These are phyloP conservation scores for Cicer bijugum DNA, from an alignment of 306 rosid species.

Conservation along the genomic window DNA sequence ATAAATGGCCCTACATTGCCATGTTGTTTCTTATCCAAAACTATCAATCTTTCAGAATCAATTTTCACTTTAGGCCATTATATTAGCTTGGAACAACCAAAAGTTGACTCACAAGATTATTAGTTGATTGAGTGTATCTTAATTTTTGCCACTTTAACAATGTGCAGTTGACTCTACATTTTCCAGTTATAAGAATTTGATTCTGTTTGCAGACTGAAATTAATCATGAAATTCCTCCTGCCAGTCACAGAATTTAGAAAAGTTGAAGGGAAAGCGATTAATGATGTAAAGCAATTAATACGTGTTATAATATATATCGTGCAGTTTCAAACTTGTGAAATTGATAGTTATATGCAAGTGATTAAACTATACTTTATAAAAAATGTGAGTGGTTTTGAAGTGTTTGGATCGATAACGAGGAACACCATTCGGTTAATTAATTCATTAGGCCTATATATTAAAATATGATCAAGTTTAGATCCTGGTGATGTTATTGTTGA, in stretches of 20 bases:
- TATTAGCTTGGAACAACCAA: not conserved
- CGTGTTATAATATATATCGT: not conserved
- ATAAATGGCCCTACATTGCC: conserved; percentile 25
- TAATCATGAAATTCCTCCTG: conserved; percentile 8
- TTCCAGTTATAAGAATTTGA: conserved; percentile 31
- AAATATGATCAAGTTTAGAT: no score
- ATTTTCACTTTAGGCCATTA: conserved; percentile 6
- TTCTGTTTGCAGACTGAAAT: conserved; percentile 1
- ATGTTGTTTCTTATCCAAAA: conserved; percentile 31
- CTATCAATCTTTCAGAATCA: conserved; percentile 27
- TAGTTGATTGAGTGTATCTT: conserved; percentile 4
- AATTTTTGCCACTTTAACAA: not conserved
- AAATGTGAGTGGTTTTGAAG: not conserved
- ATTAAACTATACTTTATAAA: not conserved
- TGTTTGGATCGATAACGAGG: no score
- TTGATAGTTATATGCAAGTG: no score
- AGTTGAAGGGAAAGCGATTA: not conserved
- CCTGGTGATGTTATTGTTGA: no score
- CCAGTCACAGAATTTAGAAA: conserved; percentile 19
- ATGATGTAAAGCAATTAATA: not conserved
- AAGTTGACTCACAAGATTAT: conserved; percentile 33
- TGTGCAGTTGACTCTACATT: conserved; percentile 22
- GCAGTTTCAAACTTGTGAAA: no score
- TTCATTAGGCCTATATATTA: no score
- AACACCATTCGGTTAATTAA: no score